Percentiles rank a stretch among this genome's conserved stretches.
Evolutionary conservation across 768 basidiomycete genomes (phyloP).

Genomic region (Auriscalpium vulgare): DNA sequence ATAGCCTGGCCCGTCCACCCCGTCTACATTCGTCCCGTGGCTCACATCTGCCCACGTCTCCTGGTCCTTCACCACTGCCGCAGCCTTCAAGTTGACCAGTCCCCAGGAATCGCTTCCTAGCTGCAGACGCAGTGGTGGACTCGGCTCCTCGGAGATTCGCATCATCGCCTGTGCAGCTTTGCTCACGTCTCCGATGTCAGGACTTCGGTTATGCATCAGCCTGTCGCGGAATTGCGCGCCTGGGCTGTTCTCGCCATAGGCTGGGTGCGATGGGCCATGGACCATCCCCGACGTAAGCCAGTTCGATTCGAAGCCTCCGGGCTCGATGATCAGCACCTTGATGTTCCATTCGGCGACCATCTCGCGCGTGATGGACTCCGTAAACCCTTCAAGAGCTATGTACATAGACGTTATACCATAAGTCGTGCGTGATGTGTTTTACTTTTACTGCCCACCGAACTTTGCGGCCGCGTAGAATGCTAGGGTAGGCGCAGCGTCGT

Average conservation of each 20-base stretch:
- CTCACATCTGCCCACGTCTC: constrained; percentile 1
- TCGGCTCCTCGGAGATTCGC: neutral
- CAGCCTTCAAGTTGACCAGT: neutral
- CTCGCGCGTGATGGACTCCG: constrained; percentile 2
- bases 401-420: neutral
- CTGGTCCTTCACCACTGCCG: neutral
- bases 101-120: neutral
- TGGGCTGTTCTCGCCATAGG: neutral
- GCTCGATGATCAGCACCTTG: constrained; percentile 1
- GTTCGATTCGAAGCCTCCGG: neutral
- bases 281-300: neutral
- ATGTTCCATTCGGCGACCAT: constrained; percentile 4
- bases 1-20: neutral
- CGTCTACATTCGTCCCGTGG: constrained; percentile 1
- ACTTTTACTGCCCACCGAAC: constrained; percentile 23
- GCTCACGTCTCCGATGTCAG: neutral
- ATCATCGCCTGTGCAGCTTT: neutral
- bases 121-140: neutral
- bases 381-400: constrained; percentile 4
- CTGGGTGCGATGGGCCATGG: neutral
- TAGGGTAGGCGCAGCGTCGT: constrained; percentile 23
- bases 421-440: neutral
- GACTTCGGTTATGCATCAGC: neutral
- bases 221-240: neutral
- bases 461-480: constrained; percentile 28